A percentile compares a stretch with the other conserved stretches of the same genome.
Evolutionary conservation across 352 stramenopile genomes (phyloP).

Genomic region (Phytophthora nicotianae): DNA sequence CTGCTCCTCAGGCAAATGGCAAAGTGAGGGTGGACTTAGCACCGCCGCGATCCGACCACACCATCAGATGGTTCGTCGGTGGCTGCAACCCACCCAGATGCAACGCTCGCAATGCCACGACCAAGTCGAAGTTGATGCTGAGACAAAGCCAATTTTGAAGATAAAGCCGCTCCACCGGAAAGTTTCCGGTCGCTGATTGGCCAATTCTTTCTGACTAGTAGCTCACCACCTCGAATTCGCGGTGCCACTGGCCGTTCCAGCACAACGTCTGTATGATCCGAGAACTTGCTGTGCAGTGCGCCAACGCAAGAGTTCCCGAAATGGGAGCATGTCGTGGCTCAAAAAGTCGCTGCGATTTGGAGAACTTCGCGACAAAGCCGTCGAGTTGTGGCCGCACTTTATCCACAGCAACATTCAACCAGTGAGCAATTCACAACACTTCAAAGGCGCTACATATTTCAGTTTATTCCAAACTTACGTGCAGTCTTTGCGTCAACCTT

Average conservation of each 20-base stretch:
- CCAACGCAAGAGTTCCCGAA: background rate
- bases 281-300: slow-evolving; percentile 27
- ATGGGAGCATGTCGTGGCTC: slow-evolving; percentile 1
- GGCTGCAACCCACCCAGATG: slow-evolving; percentile 24
- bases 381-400: background rate
- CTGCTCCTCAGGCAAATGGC: slow-evolving; percentile 10
- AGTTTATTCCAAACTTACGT: background rate
- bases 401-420: background rate
- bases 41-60: slow-evolving; percentile 19
- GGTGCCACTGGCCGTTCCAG: slow-evolving; percentile 16
- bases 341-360: slow-evolving; percentile 5
- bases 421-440: too few species aligned
- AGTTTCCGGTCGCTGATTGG: slow-evolving; percentile 8
- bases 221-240: slow-evolving; percentile 10
- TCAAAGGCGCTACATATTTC: too few species aligned
- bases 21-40: slow-evolving; percentile 23
- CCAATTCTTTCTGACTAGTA: slow-evolving; percentile 25
- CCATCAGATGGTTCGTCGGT: slow-evolving; percentile 15
- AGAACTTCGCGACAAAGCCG: background rate
- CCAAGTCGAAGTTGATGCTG: slow-evolving; percentile 22
- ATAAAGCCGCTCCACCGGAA: slow-evolving; percentile 13
- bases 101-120: slow-evolving; percentile 30
- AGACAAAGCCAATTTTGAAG: slow-evolving; percentile 30
- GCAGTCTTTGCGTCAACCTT: background rate
- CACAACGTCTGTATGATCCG: slow-evolving; percentile 26